Conservation (phyloP, 352 stramenopile species). For the Thalassiosira exigua region DNA sequence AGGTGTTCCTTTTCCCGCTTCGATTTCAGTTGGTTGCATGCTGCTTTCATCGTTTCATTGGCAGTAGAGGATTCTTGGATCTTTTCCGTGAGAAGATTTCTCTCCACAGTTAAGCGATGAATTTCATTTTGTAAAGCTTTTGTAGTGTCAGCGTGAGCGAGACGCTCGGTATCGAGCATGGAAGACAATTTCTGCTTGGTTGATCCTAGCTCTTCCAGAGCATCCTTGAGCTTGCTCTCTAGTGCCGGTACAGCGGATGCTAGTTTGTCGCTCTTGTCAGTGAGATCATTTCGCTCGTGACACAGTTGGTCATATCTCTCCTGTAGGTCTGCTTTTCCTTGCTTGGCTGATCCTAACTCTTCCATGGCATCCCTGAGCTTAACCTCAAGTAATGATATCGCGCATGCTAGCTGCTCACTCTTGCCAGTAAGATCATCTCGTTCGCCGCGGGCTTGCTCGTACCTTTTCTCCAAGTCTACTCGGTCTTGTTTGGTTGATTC, state of each 20-base stretch:
- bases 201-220: conserved; percentile 5
- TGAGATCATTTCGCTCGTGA: conserved; percentile 31
- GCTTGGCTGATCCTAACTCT: conserved; percentile 11
- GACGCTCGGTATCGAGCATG: conserved; percentile 4
- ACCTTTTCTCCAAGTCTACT: conserved; percentile 10
- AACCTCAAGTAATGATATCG: not conserved
- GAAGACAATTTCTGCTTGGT: conserved; percentile 1
- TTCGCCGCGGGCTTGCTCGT: conserved; percentile 28
- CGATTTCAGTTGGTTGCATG: conserved; percentile 19
- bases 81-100: not conserved
- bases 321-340: not conserved
- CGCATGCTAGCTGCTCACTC: conserved; percentile 11
- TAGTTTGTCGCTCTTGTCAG: conserved; percentile 16
- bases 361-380: not conserved
- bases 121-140: conserved; percentile 8
- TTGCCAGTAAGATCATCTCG: conserved; percentile 23
- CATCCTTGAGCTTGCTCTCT: not conserved
- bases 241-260: not conserved
- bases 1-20: not conserved
- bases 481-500: conserved; percentile 6
- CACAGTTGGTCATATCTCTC: conserved; percentile 24
- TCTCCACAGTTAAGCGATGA: conserved; percentile 5
- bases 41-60: not conserved
- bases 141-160: conserved; percentile 4
- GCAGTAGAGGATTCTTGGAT: not conserved